phyloP scores from a whole-genome alignment of 1,284 basidiomycete species.

The Cutaneotrichosporon mucoides region DNA sequence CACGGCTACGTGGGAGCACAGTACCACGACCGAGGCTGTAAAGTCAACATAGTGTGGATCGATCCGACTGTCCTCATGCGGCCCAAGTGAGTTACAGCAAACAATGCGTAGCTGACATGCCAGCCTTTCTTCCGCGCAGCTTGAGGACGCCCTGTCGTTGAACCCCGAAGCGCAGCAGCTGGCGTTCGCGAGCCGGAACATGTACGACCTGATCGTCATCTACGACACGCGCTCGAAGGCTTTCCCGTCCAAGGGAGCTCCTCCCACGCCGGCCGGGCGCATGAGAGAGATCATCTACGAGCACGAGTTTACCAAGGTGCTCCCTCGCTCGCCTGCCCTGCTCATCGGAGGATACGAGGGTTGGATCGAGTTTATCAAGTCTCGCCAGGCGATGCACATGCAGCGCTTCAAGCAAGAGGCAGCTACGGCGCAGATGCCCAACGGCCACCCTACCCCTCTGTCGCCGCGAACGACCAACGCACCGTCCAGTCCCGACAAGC shows the following conservation, averaged over 20 bases:
- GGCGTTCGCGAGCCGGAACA: constrained; percentile 73
- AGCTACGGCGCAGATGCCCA: background rate
- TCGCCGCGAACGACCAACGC: background rate
- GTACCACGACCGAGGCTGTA: constrained; percentile 47
- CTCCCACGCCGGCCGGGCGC: constrained; percentile 56
- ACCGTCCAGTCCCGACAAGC: background rate
- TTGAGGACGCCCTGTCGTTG: constrained; percentile 73
- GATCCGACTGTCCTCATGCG: constrained; percentile 73
- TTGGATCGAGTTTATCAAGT: constrained; percentile 64
- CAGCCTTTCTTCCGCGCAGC: constrained; percentile 62
- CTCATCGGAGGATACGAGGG: constrained; percentile 80
- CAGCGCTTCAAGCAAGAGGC: background rate
- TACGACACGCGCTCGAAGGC: constrained; percentile 70
- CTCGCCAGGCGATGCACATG: constrained; percentile 4
- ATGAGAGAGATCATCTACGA: constrained; percentile 69
- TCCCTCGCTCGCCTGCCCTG: constrained; percentile 75
- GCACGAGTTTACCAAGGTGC: constrained; percentile 63
- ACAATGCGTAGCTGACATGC: background rate
- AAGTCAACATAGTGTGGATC: constrained; percentile 64
- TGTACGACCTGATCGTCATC: constrained; percentile 84
- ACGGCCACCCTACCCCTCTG: constrained; percentile 5
- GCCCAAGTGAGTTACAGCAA: constrained; percentile 57
- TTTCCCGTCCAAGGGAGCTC: constrained; percentile 52
- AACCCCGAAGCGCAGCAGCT: constrained; percentile 66
- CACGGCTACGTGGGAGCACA: constrained; percentile 65